phyloP scores from a whole-genome alignment of 2,329 filamentous ascomycete species.

The Colletotrichum noveboracense region DNA sequence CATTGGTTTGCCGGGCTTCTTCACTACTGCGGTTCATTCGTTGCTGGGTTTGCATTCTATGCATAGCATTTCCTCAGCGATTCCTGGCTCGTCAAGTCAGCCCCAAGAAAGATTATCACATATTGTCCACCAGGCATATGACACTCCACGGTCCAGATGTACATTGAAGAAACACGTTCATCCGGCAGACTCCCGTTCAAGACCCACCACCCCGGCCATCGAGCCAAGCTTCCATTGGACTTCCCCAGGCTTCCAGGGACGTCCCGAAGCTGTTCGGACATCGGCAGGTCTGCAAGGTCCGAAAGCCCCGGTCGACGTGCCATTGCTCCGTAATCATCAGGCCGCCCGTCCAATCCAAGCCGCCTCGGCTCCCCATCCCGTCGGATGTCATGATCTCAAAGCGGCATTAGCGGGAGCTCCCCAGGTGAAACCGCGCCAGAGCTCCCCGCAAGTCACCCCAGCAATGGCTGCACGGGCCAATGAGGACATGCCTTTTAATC shows the following conservation, averaged over 20 bases:
- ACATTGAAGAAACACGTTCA: fast-evolving
- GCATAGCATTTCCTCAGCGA: no score
- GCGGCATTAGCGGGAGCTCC: conserved; percentile 17
- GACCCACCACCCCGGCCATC: background rate
- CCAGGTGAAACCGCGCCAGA: conserved; percentile 15
- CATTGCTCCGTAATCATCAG: background rate
- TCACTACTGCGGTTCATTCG: background rate
- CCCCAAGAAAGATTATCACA: background rate
- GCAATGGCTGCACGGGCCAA: conserved; percentile 2
- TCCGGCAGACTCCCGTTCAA: background rate
- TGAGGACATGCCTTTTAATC: conserved; percentile 14
- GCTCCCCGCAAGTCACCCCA: conserved; percentile 13
- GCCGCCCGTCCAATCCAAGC: background rate
- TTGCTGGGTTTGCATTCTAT: no score
- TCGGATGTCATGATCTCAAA: conserved; percentile 16
- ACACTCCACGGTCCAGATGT: no score
- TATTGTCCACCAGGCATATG: fast-evolving
- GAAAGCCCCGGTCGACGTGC: background rate
- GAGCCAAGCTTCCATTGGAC: background rate
- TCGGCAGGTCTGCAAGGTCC: background rate
- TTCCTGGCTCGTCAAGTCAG: no score
- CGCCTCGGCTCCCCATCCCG: background rate
- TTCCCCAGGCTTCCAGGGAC: background rate
- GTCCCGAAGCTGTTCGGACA: background rate
- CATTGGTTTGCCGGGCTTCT: no score